Base-by-base conservation (phyloP, 805 yeast genomes). In the Barnettozyma wickerhamii region DNA sequence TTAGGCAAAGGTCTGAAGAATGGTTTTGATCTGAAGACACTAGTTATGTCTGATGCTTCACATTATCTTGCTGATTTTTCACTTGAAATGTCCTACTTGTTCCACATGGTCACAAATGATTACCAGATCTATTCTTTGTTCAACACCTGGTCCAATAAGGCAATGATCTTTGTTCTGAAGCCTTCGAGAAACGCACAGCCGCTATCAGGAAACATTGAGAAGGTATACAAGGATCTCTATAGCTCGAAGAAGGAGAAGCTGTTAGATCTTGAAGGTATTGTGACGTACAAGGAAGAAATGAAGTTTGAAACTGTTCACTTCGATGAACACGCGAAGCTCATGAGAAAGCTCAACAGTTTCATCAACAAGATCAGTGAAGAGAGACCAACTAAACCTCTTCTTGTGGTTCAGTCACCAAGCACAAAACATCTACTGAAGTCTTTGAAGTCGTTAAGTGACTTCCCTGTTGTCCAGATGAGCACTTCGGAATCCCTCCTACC, bases 1-100 rank as follows among this genome's bases (percentile, higher is more conserved):
- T 66, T 95, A 9, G 95, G 97, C 7, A 77, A 74, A 52, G 95
- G 96, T 21, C 65, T 93, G 42, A 89, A 86, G 51, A 73, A 75
- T 43, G 99, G 99, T 1, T 95, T 95, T 60, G 77, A 83, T 12
- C 55, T 75, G 41, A 75, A 75, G 37, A 79, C 81, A 58, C 60
- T 77, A 27, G 64, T 66, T 21, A 56, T 63, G 39, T 63, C 72
- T 6, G 75, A 77, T 5, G 56, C 74, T 12, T 69, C 67, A 4
- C 60, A 67, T 32, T 87, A 88, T 52, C 62, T 88, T 48, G 62
- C 67, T 37, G 62, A 70, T 28, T 77, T 82, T 49, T 60, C 67
- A 6, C 67, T 81, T 68, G 80, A 76, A 31, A 64, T 81, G 10
- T 63, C 82, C 4, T 85, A 84, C 52, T 53, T 88, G 38, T 66